These are phyloP conservation scores for Globisporangium megalacanthum DNA, from an alignment of 352 stramenopile genomes.

Conservation along the genomic window DNA sequence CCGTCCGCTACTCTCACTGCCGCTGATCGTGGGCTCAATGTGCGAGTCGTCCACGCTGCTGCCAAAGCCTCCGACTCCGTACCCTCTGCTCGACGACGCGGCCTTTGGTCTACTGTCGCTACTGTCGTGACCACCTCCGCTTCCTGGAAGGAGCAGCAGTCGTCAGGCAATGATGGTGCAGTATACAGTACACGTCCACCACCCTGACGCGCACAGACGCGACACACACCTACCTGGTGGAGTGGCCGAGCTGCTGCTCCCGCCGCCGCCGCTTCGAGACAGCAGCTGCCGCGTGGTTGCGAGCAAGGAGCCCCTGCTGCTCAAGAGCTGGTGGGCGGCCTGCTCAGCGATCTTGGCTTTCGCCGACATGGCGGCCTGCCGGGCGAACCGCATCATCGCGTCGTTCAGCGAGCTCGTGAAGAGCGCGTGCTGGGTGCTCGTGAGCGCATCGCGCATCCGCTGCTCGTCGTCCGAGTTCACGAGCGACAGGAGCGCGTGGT, in stretches of 20 bases:
- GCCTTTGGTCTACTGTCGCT: slow-evolving; percentile 16
- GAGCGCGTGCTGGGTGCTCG: slow-evolving; percentile 52
- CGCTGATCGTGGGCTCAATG: slow-evolving; percentile 10
- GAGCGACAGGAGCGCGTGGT: slow-evolving; percentile 44
- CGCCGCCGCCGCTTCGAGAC: slow-evolving; percentile 26
- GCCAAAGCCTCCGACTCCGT: slow-evolving; percentile 15
- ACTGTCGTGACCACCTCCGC: slow-evolving; percentile 22
- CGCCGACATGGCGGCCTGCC: slow-evolving; percentile 69
- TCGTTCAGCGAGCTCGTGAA: slow-evolving; percentile 74
- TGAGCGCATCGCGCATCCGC: slow-evolving; percentile 51
- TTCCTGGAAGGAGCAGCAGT: background rate
- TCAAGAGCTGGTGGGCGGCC: slow-evolving; percentile 62
- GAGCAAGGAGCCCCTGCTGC: slow-evolving; percentile 53
- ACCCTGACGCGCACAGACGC: background rate
- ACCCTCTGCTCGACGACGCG: background rate
- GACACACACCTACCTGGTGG: slow-evolving; percentile 9
- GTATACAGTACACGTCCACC: too few relatives aligned
- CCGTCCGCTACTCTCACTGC: slow-evolving; percentile 11
- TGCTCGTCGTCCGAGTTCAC: slow-evolving; percentile 40
- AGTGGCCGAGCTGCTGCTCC: background rate
- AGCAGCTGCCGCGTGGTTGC: slow-evolving; percentile 70
- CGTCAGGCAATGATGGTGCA: background rate
- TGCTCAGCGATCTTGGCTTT: slow-evolving; percentile 82
- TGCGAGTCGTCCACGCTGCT: slow-evolving; percentile 32
- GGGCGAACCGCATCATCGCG: slow-evolving; percentile 78